phyloP scores from a whole-genome alignment of 2,329 filamentous ascomycete species.

The Sclerotinia borealis region DNA sequence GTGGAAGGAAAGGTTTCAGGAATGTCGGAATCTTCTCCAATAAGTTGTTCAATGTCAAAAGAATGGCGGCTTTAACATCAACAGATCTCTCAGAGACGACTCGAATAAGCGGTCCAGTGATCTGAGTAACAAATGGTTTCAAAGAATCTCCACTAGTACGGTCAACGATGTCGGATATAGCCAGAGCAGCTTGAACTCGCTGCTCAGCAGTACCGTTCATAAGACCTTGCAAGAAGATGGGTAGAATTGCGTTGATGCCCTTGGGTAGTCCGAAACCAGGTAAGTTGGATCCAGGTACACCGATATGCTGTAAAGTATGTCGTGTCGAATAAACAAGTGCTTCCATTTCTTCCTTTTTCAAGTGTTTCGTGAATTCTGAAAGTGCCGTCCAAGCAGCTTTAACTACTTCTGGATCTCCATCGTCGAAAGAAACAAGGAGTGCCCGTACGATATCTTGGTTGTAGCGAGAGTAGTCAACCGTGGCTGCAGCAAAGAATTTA shows the following conservation, averaged over 20 bases:
- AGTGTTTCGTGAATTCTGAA: slow-evolving; percentile 76
- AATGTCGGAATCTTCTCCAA: slow-evolving; percentile 94
- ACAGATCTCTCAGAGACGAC: slow-evolving; percentile 94
- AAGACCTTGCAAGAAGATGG: slow-evolving; percentile 94
- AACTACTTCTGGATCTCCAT: slow-evolving; percentile 75
- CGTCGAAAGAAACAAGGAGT: slow-evolving; percentile 86
- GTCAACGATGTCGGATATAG: slow-evolving; percentile 93
- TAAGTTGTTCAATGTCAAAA: slow-evolving; percentile 89
- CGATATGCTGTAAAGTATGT: slow-evolving; percentile 80
- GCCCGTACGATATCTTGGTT: slow-evolving; percentile 92
- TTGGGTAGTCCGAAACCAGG: slow-evolving; percentile 89
- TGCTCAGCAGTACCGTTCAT: slow-evolving; percentile 96
- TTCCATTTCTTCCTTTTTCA: slow-evolving; percentile 98
- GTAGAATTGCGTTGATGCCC: slow-evolving; percentile 92
- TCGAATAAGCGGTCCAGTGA: slow-evolving; percentile 94
- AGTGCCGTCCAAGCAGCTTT: slow-evolving; percentile 86
- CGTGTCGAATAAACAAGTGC: slow-evolving; percentile 79
- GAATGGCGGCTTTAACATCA: slow-evolving; percentile 91
- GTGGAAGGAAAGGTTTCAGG: slow-evolving; percentile 92
- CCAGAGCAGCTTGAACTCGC: slow-evolving; percentile 82
- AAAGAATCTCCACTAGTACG: slow-evolving; percentile 81
- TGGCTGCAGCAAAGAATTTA: slow-evolving; percentile 75
- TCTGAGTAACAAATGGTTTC: slow-evolving; percentile 93
- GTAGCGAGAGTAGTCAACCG: slow-evolving; percentile 90
- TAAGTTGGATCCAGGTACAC: slow-evolving; percentile 76